Evolutionary conservation across 2,329 filamentous ascomycete genomes (phyloP).

Genomic region (Verruconis gallopava): DNA sequence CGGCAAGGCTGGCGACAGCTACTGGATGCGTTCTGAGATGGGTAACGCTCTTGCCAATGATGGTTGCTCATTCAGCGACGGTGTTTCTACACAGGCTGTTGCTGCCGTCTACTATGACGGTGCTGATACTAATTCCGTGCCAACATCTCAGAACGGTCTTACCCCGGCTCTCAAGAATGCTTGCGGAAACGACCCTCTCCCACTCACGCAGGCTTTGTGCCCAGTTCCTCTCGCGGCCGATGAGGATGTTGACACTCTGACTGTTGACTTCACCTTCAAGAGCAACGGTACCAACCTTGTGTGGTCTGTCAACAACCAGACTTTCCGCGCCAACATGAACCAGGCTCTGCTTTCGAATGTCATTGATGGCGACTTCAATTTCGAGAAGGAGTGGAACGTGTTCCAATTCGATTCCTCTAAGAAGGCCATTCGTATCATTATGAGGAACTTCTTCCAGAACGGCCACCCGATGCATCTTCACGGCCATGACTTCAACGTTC

Average conservation of each 20-base stretch:
- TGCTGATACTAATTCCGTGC: constrained; percentile 37
- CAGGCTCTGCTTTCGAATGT: constrained; percentile 23
- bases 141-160: constrained; percentile 34
- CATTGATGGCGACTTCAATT: constrained; percentile 19
- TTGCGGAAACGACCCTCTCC: constrained; percentile 47
- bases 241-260: background rate
- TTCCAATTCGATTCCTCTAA: constrained; percentile 30
- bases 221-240: constrained; percentile 25
- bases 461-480: constrained; percentile 37
- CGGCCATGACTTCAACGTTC: constrained; percentile 52
- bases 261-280: constrained; percentile 10
- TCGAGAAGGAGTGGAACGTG: constrained; percentile 34
- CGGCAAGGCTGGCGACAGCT: constrained; percentile 14
- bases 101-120: constrained; percentile 54
- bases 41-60: constrained; percentile 14
- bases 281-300: constrained; percentile 15
- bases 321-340: constrained; percentile 26
- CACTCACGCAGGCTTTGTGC: constrained; percentile 39
- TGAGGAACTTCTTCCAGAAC: constrained; percentile 32
- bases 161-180: constrained; percentile 22
- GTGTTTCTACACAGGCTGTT: constrained; percentile 34
- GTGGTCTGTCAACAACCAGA: constrained; percentile 18
- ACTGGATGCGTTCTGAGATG: constrained; percentile 20
- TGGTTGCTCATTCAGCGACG: constrained; percentile 26
- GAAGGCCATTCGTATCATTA: constrained; percentile 37